Evolutionary conservation across 768 basidiomycete species (phyloP), one percentile per base, ranked within the genome.

Genomic region (Tubosaeta sp.): DNA sequence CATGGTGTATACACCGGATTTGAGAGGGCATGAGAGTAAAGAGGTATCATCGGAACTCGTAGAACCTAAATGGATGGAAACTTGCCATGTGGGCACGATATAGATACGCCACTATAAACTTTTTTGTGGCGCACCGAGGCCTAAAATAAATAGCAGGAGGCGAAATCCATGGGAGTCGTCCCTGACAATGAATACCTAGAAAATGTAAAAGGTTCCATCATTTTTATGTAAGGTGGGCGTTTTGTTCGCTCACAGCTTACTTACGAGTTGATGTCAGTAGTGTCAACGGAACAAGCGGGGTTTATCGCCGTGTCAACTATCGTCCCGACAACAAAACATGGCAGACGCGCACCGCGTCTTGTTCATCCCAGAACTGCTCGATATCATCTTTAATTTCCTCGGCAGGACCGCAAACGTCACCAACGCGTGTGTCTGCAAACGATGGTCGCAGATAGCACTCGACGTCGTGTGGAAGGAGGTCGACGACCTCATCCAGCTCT

Each of bases 381-480:
- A 81, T 47, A 74, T 81, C 63, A 69, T 86, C 9, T 80, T 85
- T 63, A 65, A 65, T 31, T 76, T 72, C 53, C 58, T 83, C 22
- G 78, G 79, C 54, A 59, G 59, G 8, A 31, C 52, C 2, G 64
- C 74, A 4, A 77, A 81, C 56, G 70, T 71, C 1, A 53, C 52
- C 2, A 82, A 78, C 46, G 82, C 79, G 3, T 66, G 69, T 29
- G 81, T 85, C 14, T 85, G 79, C 71, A 83, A 75, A 57, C 59
- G 53, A 43, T 86, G 85, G 85, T 80, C 78, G 2, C 74, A 79
- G 11, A 65, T 80, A 25, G 80, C 82, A 1, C 64, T 85, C 50
- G 78, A 84, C 59, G 59, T 69, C n/a, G 61, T 85, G 0, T 86
- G 85, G 85, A 72, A 67, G 48, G 74, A 82, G 2, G 75, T 84